phyloP scores from a whole-genome alignment of 1,284 basidiomycete species.

The Leccinum pachyderme region DNA sequence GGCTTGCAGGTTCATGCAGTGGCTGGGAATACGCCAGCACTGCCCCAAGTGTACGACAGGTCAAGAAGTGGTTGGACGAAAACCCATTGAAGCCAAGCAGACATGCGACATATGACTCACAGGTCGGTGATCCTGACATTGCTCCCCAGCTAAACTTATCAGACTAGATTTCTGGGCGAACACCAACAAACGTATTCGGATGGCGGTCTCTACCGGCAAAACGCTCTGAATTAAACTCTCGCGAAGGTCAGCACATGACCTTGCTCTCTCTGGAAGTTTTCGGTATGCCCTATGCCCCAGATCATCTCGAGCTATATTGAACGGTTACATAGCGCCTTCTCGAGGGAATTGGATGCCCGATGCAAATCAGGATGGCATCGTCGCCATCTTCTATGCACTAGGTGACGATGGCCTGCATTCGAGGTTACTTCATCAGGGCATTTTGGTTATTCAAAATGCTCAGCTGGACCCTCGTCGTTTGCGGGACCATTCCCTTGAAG shows the following conservation, averaged over 20 bases:
- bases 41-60: slow-evolving; percentile 59
- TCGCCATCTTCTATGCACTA: slow-evolving; percentile 68
- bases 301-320: background rate
- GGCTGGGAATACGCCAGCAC: slow-evolving; percentile 79
- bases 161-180: slow-evolving; percentile 72
- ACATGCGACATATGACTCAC: slow-evolving; percentile 41
- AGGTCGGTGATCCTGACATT: slow-evolving; percentile 39
- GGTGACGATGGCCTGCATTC: slow-evolving; percentile 42
- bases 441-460: slow-evolving; percentile 53
- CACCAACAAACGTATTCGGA: slow-evolving; percentile 71
- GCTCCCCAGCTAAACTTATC: background rate
- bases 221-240: slow-evolving; percentile 39
- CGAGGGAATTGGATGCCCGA: slow-evolving; percentile 67
- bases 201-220: slow-evolving; percentile 56
- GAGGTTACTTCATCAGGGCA: slow-evolving; percentile 50
- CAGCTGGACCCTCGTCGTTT: slow-evolving; percentile 41
- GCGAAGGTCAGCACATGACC: slow-evolving; percentile 78
- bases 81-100: slow-evolving; percentile 20
- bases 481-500: slow-evolving; percentile 48
- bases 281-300: slow-evolving; percentile 44
- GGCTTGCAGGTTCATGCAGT: slow-evolving; percentile 6
- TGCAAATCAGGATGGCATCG: slow-evolving; percentile 70
- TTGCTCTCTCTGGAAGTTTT: slow-evolving; percentile 84
- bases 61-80: slow-evolving; percentile 50
- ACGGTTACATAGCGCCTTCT: slow-evolving; percentile 51